Conservation (phyloP, 2,329 filamentous ascomycete genomes). For the Sarocladium strictum region DNA sequence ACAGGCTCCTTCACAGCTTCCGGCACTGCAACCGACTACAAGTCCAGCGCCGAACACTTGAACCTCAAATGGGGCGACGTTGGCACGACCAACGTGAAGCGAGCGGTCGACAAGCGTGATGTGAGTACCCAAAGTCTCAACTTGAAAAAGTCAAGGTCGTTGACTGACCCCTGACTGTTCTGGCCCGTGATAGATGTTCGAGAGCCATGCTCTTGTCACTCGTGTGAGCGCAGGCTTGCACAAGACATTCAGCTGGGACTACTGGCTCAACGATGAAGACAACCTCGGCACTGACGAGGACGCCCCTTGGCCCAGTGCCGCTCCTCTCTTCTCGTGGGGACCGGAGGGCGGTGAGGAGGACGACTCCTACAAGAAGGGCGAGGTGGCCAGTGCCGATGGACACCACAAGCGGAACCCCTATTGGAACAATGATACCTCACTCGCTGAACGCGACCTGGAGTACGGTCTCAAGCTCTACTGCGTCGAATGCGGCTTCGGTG, state of each 20-base stretch:
- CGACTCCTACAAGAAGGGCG: slow-evolving; percentile 1
- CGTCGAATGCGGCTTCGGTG: slow-evolving; percentile 3
- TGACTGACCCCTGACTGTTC: too few species aligned
- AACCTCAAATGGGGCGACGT: background rate
- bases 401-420: background rate
- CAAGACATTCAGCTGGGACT: background rate
- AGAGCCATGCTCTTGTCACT: background rate
- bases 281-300: background rate
- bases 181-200: background rate
- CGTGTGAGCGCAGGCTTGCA: background rate
- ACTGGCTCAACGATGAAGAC: background rate
- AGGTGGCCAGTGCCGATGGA: background rate
- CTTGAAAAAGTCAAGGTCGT: too few species aligned
- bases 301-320: background rate
- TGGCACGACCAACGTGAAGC: background rate
- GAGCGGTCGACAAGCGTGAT: background rate
- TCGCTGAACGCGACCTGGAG: background rate
- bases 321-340: background rate
- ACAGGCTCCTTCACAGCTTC: background rate
- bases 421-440: background rate
- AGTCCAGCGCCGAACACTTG: background rate
- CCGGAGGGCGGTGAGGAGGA: background rate
- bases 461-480: slow-evolving; percentile 1
- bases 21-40: background rate
- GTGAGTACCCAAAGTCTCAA: background rate